phyloP scores from a whole-genome alignment of 2,329 filamentous ascomycete species.

The Colletotrichum sp. region DNA sequence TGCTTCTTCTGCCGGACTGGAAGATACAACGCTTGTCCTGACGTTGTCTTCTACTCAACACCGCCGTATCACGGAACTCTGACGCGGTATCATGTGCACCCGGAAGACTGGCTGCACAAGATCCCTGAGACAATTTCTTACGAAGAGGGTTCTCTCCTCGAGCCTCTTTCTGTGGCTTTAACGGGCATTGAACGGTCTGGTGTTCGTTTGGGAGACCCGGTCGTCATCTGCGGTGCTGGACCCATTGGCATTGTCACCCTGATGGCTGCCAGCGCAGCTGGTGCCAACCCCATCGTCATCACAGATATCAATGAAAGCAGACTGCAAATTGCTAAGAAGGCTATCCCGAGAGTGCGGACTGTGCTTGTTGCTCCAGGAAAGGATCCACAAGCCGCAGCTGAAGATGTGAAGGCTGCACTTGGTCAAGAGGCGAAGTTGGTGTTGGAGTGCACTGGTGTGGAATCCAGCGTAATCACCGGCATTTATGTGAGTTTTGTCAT shows the following conservation, averaged over 20 bases:
- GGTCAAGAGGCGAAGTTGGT: conserved; percentile 56
- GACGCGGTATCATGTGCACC: conserved; percentile 36
- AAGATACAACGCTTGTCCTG: conserved; percentile 43
- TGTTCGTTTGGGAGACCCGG: conserved; percentile 40
- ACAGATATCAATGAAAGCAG: conserved; percentile 37
- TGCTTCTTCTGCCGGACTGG: conserved; percentile 40
- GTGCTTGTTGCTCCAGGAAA: background rate
- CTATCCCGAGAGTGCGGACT: background rate
- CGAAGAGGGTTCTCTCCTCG: conserved; percentile 49
- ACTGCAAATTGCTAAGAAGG: background rate
- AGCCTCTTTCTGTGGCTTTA: conserved; percentile 52
- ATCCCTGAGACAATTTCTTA: conserved; percentile 39
- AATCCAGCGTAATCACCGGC: conserved; percentile 63
- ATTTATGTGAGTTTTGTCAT: conserved; percentile 52
- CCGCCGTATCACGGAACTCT: conserved; percentile 43
- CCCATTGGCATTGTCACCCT: conserved; percentile 42
- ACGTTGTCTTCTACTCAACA: conserved; percentile 44
- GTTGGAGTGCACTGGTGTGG: conserved; percentile 72
- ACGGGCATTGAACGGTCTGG: conserved; percentile 44
- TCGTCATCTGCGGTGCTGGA: conserved; percentile 39
- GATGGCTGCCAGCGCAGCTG: conserved; percentile 46
- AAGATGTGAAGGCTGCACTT: conserved; percentile 29
- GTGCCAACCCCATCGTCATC: conserved; percentile 45
- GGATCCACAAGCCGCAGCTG: background rate
- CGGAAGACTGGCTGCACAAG: conserved; percentile 41